Evolutionary conservation across 495 filamentous ascomycete genomes (phyloP).

Genomic region (Margaritispora aquatica): DNA sequence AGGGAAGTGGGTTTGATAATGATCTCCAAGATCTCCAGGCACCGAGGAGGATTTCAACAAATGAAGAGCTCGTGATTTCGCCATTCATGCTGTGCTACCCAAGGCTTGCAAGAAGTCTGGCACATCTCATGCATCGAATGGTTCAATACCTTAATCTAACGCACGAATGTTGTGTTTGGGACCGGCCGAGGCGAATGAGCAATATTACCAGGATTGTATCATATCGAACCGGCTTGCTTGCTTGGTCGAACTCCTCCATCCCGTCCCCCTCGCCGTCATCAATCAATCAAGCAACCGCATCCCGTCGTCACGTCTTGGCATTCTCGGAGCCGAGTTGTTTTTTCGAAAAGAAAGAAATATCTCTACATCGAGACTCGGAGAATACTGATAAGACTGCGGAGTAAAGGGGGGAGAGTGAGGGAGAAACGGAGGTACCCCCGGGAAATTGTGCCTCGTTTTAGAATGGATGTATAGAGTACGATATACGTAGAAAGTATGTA

Average conservation of each 20-base stretch:
- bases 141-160: not conserved
- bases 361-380: not conserved
- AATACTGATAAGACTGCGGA: not conserved
- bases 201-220: not conserved
- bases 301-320: too few species aligned
- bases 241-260: not conserved
- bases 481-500: too few species aligned
- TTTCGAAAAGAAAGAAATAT: not conserved
- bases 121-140: not conserved
- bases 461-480: not conserved
- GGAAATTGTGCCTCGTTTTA: not conserved
- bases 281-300: too few species aligned
- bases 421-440: not conserved
- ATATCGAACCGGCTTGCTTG: not conserved
- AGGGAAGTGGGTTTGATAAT: not conserved
- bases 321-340: too few species aligned
- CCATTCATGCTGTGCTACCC: not conserved
- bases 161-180: not conserved
- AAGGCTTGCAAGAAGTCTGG: not conserved
- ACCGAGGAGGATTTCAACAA: not conserved
- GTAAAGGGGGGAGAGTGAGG: not conserved
- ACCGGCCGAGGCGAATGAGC: not conserved
- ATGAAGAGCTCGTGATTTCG: not conserved
- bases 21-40: not conserved
- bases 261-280: too few species aligned